Percentiles rank a stretch among this genome's conserved stretches.
These are phyloP conservation scores for Ogataea paradorogensis DNA, from an alignment of 805 yeast species.

Conservation along the genomic window DNA sequence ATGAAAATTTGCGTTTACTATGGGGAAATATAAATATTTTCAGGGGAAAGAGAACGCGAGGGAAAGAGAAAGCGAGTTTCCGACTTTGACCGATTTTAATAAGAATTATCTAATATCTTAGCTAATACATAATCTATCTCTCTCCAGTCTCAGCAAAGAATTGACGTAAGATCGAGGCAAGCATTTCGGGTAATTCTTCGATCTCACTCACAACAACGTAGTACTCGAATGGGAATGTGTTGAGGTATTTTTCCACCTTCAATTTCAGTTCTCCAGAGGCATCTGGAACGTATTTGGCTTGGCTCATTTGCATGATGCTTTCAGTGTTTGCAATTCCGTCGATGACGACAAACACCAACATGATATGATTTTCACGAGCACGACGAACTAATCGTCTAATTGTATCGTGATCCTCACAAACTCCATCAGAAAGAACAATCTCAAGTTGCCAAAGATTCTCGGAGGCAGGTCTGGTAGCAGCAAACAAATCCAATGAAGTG, in stretches of 20 bases:
- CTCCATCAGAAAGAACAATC: conserved; percentile 93
- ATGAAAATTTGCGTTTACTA: conserved; percentile 5
- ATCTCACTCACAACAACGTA: conserved; percentile 92
- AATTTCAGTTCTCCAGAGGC: conserved; percentile 66
- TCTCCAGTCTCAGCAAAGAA: conserved; percentile 66
- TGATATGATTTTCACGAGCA: conserved; percentile 87
- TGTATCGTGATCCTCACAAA: conserved; percentile 90
- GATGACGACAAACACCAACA: conserved; percentile 91
- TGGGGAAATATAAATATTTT: conserved; percentile 2
- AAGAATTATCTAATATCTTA: not conserved
- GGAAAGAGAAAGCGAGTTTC: conserved; percentile 7
- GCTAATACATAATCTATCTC: not conserved
- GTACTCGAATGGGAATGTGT: conserved; percentile 94
- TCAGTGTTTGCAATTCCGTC: conserved; percentile 85
- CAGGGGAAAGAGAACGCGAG: conserved; percentile 10
- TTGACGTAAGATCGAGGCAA: conserved; percentile 85
- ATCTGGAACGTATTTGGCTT: conserved; percentile 78
- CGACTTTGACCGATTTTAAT: too few species aligned
- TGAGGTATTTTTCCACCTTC: conserved; percentile 80
- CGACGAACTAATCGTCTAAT: conserved; percentile 80
- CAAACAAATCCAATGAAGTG: conserved; percentile 71
- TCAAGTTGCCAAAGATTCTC: conserved; percentile 89
- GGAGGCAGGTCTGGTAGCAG: conserved; percentile 44
- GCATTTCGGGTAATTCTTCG: conserved; percentile 86
- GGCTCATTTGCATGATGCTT: conserved; percentile 91